Evolutionary conservation across 2,329 filamentous ascomycete species (phyloP), one percentile per base, ranked within the genome.

Genomic region (Ceratocystiopsis sp.): DNA sequence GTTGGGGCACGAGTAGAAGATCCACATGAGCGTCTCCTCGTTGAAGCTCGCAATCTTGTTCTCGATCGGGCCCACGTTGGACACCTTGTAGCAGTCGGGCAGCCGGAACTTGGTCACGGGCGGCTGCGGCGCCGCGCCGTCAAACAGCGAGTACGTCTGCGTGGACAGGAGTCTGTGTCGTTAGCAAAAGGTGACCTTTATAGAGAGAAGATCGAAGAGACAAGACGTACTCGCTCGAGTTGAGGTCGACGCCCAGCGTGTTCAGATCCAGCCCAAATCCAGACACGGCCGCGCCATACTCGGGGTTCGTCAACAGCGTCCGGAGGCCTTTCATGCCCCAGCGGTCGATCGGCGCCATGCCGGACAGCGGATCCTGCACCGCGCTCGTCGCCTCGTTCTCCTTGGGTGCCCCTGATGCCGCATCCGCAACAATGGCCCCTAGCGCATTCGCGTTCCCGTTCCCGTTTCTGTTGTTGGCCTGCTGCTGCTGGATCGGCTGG

Each of bases 21-120:
- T 80, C 68, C 73, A 78, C 57, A 80, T 74, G 40, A 80, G 59
- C 0, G 76, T 78, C 57, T 80, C 76, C 49, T 80, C 76, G 50
- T 78, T 79, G 58, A 80, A 79, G 49, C 69, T 78, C 36, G 65
- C 64, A 40, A 80, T 75, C 57, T 80, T 80, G 51, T 67, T 73
- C 48, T 79, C 73, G 42, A 80, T 69, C 3, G 73, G 67, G 49
- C 77, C 73, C 21, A 78, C 73, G 48, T 80, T 80, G 48, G 68
- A 75, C 33, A 80, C 76, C 42, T 68, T 71, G 53, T 80, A 80
- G 57, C 76, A 80, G 38, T 80, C 76, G 0, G 76, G 76, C 29
- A 80, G 58, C 13, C 65, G 66, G 48, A 71, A 75, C 44, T 69
- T 71, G 18, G 69, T 68, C 32, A 77, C 63, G 4, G 69, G 64